Percentiles rank a stretch among this genome's conserved stretches.
Evolutionary conservation across 441 rosid species (phyloP).

Genomic region (Sinapis alba): DNA sequence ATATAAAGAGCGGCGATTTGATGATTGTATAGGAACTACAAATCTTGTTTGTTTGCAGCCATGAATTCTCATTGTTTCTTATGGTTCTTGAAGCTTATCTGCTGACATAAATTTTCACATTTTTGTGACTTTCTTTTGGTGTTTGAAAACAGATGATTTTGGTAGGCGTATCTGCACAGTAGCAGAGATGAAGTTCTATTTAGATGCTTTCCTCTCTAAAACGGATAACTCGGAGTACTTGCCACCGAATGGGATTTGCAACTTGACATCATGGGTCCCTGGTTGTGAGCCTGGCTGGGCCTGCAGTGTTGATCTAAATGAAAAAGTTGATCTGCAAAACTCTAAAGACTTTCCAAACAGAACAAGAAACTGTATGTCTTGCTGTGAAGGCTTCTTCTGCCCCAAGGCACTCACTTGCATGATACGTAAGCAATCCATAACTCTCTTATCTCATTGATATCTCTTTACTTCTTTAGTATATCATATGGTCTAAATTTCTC

Average conservation of each 20-base stretch:
- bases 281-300: slow-evolving; percentile 99
- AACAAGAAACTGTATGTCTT: slow-evolving; percentile 60
- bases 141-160: slow-evolving; percentile 52
- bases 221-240: slow-evolving; percentile 41
- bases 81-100: not conserved
- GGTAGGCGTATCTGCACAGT: slow-evolving; percentile 64
- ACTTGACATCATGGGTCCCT: slow-evolving; percentile 78
- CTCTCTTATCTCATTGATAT: not conserved
- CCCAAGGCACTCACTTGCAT: slow-evolving; percentile 95
- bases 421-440: slow-evolving; percentile 70
- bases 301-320: slow-evolving; percentile 55
- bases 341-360: slow-evolving; percentile 61
- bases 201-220: slow-evolving; percentile 50
- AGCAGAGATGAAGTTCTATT: slow-evolving; percentile 86
- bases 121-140: not conserved
- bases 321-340: slow-evolving; percentile 58
- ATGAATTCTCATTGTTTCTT: no score
- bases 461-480: not conserved
- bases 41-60: no score
- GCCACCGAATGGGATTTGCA: slow-evolving; percentile 76
- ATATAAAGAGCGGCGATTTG: not conserved
- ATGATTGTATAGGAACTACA: not conserved
- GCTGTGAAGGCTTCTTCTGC: slow-evolving; percentile 95
- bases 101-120: not conserved
- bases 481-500: not conserved